Conservation (phyloP, 1,284 basidiomycete species). For the Mycena sp. region DNA sequence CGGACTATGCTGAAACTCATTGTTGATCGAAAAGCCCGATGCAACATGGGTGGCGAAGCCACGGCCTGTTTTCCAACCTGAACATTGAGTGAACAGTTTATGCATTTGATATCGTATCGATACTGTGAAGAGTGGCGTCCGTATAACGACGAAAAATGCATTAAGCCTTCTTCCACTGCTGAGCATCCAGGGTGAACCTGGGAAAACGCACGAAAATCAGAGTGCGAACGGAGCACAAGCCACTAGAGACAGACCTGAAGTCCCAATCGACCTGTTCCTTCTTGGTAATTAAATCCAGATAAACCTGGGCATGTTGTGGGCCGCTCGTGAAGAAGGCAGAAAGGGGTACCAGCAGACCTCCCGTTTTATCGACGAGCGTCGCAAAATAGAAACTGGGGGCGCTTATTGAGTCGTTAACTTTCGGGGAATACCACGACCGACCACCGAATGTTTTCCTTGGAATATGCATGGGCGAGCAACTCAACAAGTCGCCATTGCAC, state of each 20-base stretch:
- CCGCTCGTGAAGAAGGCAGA: background rate
- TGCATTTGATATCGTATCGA: too few relatives aligned
- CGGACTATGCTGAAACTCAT: too few relatives aligned
- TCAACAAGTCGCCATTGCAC: background rate
- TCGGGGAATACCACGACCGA: background rate
- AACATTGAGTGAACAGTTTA: too few relatives aligned
- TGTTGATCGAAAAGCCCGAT: too few relatives aligned
- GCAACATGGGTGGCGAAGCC: too few relatives aligned
- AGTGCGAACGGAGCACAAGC: background rate
- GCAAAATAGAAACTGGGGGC: background rate
- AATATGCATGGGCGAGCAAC: background rate
- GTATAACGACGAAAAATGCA: too few relatives aligned
- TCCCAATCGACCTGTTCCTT: background rate
- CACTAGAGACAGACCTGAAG: background rate
- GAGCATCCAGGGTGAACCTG: background rate
- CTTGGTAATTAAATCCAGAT: background rate
- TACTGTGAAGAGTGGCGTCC: too few relatives aligned
- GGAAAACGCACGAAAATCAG: background rate
- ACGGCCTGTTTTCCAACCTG: too few relatives aligned
- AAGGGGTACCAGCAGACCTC: background rate
- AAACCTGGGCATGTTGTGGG: background rate
- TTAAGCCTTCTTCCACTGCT: background rate
- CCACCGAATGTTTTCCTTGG: background rate
- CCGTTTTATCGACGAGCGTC: background rate
- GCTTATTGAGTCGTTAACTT: background rate